These are phyloP conservation scores for Ceratocystis cacaofunesta DNA, from an alignment of 2,329 filamentous ascomycete species.

Conservation along the genomic window DNA sequence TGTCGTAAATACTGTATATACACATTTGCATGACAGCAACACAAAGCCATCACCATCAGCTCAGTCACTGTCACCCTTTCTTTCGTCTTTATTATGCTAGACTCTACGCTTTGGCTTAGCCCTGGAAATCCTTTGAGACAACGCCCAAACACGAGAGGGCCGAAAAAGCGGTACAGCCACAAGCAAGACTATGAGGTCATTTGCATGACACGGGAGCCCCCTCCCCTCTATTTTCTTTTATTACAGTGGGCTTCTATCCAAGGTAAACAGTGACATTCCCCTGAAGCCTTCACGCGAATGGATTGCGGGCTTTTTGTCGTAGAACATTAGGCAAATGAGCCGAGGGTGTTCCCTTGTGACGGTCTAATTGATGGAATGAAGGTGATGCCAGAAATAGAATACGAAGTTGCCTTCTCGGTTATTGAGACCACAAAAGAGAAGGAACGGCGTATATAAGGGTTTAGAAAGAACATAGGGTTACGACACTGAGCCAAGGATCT, in stretches of 20 bases:
- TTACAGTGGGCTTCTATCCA: neutral
- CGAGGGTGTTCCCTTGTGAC: too few species aligned
- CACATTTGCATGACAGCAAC: neutral
- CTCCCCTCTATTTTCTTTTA: too few species aligned
- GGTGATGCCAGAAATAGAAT: too few species aligned
- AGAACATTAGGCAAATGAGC: too few species aligned
- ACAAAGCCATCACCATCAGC: neutral
- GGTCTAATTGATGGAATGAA: too few species aligned
- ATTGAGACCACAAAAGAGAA: too few species aligned
- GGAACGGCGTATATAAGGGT: too few species aligned
- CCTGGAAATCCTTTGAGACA: neutral
- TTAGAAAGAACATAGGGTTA: too few species aligned
- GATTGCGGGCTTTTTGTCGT: neutral
- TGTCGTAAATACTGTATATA: neutral
- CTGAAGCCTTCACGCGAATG: neutral
- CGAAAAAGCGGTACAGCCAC: neutral
- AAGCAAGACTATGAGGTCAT: neutral
- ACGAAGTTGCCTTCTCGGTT: too few species aligned
- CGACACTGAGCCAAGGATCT: too few species aligned
- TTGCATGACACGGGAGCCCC: neutral
- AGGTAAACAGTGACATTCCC: too few species aligned
- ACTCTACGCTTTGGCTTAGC: neutral
- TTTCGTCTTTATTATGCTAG: neutral
- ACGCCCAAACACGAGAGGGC: neutral
- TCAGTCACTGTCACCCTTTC: neutral